Conservation (phyloP, 441 rosid genomes). For the Gossypium davidsonii region DNA sequence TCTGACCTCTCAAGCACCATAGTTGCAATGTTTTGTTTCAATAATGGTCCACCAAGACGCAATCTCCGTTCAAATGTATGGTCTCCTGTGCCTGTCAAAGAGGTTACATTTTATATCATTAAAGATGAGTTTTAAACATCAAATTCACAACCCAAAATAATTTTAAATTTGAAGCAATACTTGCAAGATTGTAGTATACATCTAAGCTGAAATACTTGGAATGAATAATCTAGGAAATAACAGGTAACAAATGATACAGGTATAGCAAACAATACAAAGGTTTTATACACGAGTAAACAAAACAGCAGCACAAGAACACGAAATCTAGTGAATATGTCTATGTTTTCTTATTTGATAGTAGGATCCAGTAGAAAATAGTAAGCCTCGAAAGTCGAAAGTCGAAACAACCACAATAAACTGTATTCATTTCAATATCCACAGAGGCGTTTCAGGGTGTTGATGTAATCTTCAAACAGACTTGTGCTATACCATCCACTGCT, state of each 20-base stretch:
- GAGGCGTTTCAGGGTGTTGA: neutral
- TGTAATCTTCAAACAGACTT: neutral
- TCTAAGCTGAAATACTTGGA: neutral
- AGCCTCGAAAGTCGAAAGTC: neutral
- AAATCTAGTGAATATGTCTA: neutral
- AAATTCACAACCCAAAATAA: slow-evolving; percentile 1
- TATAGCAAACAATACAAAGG: neutral
- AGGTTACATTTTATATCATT: neutral
- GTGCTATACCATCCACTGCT: neutral
- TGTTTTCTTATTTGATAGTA: neutral
- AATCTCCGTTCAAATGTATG: slow-evolving; percentile 78
- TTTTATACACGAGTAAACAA: neutral
- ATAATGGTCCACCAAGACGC: slow-evolving; percentile 86
- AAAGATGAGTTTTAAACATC: neutral
- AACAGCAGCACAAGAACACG: neutral
- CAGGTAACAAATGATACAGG: neutral
- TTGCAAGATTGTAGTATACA: neutral
- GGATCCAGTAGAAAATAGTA: neutral
- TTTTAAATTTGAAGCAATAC: neutral
- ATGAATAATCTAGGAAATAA: neutral
- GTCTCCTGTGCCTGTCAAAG: slow-evolving; percentile 83
- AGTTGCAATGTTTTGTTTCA: slow-evolving; percentile 85
- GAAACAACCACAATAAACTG: neutral
- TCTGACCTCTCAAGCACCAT: slow-evolving; percentile 93
- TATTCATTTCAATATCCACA: neutral